Percentiles rank a stretch among this genome's conserved stretches.
Evolutionary conservation across 1,284 basidiomycete genomes (phyloP).

Genomic region (Trichosporon coremiiforme): DNA sequence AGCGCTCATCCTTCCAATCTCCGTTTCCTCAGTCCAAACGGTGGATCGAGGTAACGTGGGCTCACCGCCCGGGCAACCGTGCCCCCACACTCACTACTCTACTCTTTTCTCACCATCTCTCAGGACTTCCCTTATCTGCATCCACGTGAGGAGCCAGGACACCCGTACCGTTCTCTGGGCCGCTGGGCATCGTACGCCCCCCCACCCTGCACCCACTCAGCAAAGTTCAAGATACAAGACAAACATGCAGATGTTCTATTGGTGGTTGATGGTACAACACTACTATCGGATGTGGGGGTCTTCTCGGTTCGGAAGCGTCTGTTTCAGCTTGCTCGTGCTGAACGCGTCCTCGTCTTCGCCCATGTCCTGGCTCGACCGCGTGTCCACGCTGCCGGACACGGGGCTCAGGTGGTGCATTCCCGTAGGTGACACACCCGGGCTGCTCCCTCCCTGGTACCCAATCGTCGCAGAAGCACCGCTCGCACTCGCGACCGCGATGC

Average conservation of each 20-base stretch:
- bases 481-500: conserved; percentile 37
- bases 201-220: background rate
- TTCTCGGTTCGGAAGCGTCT: background rate
- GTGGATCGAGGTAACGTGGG: no score
- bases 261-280: background rate
- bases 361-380: conserved; percentile 93
- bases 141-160: background rate
- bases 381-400: conserved; percentile 7
- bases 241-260: background rate
- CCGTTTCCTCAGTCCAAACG: background rate
- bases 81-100: background rate
- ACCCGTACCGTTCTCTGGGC: background rate
- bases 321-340: background rate
- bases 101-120: background rate
- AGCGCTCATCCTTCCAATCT: background rate
- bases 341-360: conserved; percentile 77
- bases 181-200: background rate
- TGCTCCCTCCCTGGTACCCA: background rate
- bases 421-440: conserved; percentile 9
- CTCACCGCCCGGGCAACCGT: background rate
- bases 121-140: background rate
- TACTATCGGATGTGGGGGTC: background rate
- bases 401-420: conserved; percentile 12
- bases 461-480: background rate
- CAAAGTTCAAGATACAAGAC: background rate